Base-by-base conservation (phyloP, 768 basidiomycete species). In the Lentinus brumalis region DNA sequence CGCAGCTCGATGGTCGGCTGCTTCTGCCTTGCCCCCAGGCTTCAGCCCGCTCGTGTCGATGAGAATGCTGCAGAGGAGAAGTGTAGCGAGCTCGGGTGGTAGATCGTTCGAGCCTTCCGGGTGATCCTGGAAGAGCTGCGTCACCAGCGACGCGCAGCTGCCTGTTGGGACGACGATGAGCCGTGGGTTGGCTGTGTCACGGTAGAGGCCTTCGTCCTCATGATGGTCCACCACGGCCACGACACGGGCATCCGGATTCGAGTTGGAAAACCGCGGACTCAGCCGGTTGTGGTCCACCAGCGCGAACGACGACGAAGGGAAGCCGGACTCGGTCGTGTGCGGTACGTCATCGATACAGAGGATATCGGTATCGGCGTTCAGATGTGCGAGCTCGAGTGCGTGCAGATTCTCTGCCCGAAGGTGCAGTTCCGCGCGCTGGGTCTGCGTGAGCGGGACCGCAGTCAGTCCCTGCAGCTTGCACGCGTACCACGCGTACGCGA, bases 281-380 rank as follows among this genome's bases (percentile, higher is more conserved):
- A 97, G 81, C 7, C 79, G 78, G 69, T 98, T 99, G 74, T 98
- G 96, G 73, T 99, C 97, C 46, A 98, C 94, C 16, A 99, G 81
- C 0, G 86, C 91, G 68, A 92, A 92, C 6, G 75, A 78, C 15
- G 79, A 78, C 5, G 83, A 84, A 0, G 84, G 83, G 60, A 81
- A 79, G 1, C 81, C 73, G 47, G 71, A 56, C n/a, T 78, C 67
- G 8, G 72, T 5, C 2, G 49, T 40, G 49, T 40, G 64, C 0
- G 82, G 76, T n/a, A 94, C 58, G 66, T 96, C 92, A 58, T 84
- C 83, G 18, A 87, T 72, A 59, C 86, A 87, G 31, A 96, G 79
- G 2, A 96, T 78, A 57, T 86, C 79, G 10, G 79, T 75, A 30
- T 76, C 73, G 35, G 82, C 77, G 30, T 78, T 71, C 21, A 94